Percentiles rank a stretch among this genome's conserved stretches.
These are phyloP conservation scores for Plasmodium malariae DNA, from an alignment of 169 alveolate species.

Conservation along the genomic window DNA sequence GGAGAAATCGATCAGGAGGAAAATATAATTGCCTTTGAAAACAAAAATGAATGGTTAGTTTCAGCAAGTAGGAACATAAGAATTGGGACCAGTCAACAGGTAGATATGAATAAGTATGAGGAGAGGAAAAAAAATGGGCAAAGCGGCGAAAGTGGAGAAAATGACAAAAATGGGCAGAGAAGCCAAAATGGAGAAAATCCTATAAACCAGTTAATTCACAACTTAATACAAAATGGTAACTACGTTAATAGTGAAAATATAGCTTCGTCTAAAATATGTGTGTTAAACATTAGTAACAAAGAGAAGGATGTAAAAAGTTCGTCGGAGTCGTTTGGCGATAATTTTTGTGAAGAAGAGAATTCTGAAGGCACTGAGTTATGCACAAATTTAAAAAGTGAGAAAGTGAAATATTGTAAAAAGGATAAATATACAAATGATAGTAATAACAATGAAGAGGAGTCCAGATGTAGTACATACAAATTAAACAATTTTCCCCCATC, in stretches of 20 bases:
- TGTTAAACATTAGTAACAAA: conserved; percentile 11
- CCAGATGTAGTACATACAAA: conserved; percentile 21
- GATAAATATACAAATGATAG: neutral
- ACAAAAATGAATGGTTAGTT: neutral
- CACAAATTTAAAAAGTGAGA: neutral
- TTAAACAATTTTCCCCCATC: conserved; percentile 11
- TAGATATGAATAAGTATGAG: neutral
- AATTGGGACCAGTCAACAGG: neutral
- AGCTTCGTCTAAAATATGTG: conserved; percentile 10
- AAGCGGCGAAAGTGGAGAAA: neutral
- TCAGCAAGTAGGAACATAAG: neutral
- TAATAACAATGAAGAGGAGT: conserved; percentile 16
- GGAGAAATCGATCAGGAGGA: neutral
- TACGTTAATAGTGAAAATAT: conserved; percentile 34
- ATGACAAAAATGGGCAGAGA: neutral
- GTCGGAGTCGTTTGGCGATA: conserved; percentile 9
- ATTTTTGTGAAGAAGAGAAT: neutral
- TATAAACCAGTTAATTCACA: conserved; percentile 7
- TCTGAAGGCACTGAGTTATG: neutral
- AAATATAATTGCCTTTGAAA: neutral
- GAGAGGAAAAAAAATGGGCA: neutral
- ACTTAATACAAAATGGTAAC: conserved; percentile 19
- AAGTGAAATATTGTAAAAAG: neutral
- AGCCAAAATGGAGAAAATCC: neutral
- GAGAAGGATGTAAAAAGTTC: neutral